phyloP scores from a whole-genome alignment of 2,329 filamentous ascomycete species.

The Cadophora sp. region DNA sequence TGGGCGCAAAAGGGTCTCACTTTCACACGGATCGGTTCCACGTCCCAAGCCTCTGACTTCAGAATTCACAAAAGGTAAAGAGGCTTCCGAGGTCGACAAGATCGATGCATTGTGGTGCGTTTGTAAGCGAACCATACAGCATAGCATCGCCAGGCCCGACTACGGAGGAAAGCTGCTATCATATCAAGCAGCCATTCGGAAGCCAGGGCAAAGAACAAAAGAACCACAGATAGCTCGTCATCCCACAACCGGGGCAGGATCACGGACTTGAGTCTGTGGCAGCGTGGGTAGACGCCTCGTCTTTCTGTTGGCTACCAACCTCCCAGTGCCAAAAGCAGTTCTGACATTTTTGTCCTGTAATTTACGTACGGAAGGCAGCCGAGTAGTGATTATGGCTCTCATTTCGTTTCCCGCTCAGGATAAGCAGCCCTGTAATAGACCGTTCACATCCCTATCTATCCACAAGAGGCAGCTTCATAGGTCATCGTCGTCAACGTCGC shows the following conservation, averaged over 20 bases:
- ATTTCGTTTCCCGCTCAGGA: background rate
- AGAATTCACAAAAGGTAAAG: background rate
- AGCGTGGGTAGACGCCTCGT: background rate
- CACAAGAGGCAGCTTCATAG: background rate
- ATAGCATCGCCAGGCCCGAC: conserved; percentile 1
- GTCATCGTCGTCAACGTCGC: no score
- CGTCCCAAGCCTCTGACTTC: background rate
- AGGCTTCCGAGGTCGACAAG: background rate
- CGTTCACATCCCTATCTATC: background rate
- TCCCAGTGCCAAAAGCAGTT: background rate
- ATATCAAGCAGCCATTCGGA: conserved; percentile 16
- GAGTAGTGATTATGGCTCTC: background rate
- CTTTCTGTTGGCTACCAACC: background rate
- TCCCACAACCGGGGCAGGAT: background rate
- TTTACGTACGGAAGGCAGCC: background rate
- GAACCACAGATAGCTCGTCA: conserved; percentile 7
- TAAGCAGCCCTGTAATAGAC: background rate
- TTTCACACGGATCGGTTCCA: conserved; percentile 28
- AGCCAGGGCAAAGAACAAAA: conserved; percentile 19
- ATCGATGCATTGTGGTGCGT: background rate
- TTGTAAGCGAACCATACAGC: background rate
- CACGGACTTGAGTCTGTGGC: background rate
- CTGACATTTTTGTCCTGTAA: background rate
- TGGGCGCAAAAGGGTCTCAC: conserved; percentile 22
- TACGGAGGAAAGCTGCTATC: background rate